phyloP scores from a whole-genome alignment of 2,329 filamentous ascomycete species.

The Aphanocladium album region DNA sequence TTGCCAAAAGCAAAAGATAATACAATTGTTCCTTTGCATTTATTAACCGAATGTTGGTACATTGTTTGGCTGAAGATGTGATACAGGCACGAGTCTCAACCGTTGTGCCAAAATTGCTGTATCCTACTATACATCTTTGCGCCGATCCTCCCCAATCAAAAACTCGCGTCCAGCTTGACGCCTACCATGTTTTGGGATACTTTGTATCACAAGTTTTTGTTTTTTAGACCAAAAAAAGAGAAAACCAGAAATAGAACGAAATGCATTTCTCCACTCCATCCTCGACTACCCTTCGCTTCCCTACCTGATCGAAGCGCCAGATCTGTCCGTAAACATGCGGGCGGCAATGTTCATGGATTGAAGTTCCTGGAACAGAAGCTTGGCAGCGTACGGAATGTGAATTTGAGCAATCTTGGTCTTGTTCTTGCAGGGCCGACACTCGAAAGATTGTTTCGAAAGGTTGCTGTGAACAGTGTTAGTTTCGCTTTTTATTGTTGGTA shows the following conservation, averaged over 20 bases:
- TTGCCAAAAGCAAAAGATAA: neutral
- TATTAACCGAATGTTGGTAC: slow-evolving; percentile 20
- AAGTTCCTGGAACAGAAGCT: slow-evolving; percentile 96
- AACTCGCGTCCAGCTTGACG: neutral
- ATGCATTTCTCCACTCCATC: neutral
- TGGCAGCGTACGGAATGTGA: slow-evolving; percentile 95
- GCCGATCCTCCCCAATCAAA: neutral
- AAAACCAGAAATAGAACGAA: neutral
- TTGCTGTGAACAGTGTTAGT: slow-evolving; percentile 55
- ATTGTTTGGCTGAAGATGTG: slow-evolving; percentile 12
- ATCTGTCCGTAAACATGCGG: slow-evolving; percentile 89
- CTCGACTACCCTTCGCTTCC: neutral
- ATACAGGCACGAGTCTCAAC: neutral
- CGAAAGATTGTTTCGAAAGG: slow-evolving; percentile 91
- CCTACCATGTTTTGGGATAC: neutral
- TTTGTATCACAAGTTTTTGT: neutral
- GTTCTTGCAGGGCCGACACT: slow-evolving; percentile 97
- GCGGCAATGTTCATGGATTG: slow-evolving; percentile 98
- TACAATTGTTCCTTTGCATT: slow-evolving; percentile 13
- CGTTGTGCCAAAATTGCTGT: neutral
- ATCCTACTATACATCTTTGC: slow-evolving; percentile 3
- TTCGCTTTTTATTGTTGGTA: neutral
- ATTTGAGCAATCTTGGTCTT: slow-evolving; percentile 98
- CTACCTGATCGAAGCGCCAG: slow-evolving; percentile 66
- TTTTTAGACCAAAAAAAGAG: neutral